phyloP scores from a whole-genome alignment of 805 yeast genomes.

The Candida argentea region DNA sequence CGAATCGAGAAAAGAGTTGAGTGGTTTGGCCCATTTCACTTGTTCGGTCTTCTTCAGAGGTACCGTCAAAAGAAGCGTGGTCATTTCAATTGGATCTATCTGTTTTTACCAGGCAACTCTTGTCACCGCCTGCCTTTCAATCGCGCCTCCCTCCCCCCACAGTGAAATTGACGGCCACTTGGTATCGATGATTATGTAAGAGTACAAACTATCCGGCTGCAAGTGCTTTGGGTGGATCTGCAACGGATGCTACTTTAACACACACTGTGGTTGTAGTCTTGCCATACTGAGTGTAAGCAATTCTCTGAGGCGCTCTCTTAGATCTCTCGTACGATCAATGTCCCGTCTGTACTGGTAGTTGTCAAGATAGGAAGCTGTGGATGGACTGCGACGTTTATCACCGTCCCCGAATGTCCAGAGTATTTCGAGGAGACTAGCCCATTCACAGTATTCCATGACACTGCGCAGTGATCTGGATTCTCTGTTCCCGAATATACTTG shows the following conservation, averaged over 20 bases:
- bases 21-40: conserved; percentile 56
- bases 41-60: conserved; percentile 40
- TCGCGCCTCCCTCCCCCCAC: too few species aligned
- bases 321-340: conserved; percentile 37
- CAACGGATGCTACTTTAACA: too few species aligned
- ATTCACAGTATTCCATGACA: conserved; percentile 51
- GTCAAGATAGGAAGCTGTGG: conserved; percentile 31
- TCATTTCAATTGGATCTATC: too few species aligned
- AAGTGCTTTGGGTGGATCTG: too few species aligned
- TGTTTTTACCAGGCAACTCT: too few species aligned
- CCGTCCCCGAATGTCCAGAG: conserved; percentile 54
- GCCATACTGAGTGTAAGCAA: too few species aligned
- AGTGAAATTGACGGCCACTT: too few species aligned
- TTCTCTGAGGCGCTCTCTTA: conserved; percentile 4
- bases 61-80: conserved; percentile 9
- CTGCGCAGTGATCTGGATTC: conserved; percentile 46
- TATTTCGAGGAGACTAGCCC: conserved; percentile 37
- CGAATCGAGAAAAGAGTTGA: conserved; percentile 45
- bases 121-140: too few species aligned
- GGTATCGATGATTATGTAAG: too few species aligned
- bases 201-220: too few species aligned
- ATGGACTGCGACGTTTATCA: conserved; percentile 49
- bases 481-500: conserved; percentile 49
- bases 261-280: too few species aligned
- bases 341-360: conserved; percentile 48